Conservation (phyloP, 1,284 basidiomycete species). For the Pyrrhoderma noxium region DNA sequence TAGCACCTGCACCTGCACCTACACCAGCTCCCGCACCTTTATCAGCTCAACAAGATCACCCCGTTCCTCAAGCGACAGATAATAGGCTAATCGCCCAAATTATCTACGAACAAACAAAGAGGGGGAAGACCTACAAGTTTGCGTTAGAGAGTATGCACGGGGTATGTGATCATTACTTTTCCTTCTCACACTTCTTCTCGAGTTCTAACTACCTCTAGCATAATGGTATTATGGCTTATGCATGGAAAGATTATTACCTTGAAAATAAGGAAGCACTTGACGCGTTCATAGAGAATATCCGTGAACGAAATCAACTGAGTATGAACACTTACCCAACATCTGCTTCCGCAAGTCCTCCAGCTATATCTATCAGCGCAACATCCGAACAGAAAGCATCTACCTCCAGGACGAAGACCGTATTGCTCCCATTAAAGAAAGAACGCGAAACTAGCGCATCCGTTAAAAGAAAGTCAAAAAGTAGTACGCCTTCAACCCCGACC, state of each 20-base stretch:
- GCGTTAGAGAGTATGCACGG: constrained; percentile 38
- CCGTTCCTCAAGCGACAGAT: constrained; percentile 5
- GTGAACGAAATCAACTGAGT: constrained; percentile 13
- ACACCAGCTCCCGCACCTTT: background rate
- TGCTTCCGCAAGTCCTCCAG: background rate
- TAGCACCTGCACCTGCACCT: background rate
- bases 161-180: constrained; percentile 25
- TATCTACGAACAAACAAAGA: constrained; percentile 12
- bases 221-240: constrained; percentile 36
- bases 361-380: background rate
- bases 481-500: background rate
- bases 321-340: background rate
- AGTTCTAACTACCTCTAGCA: constrained; percentile 29
- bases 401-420: background rate
- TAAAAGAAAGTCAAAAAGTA: too few relatives aligned
- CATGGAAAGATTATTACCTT: constrained; percentile 70
- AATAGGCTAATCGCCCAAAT: constrained; percentile 15
- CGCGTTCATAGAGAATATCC: constrained; percentile 33
- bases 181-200: constrained; percentile 5
- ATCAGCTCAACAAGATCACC: constrained; percentile 5
- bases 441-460: too few relatives aligned
- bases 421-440: too few relatives aligned
- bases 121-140: constrained; percentile 13
- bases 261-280: constrained; percentile 56
- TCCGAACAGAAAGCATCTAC: background rate